Percentiles rank a stretch among this genome's conserved stretches.
Conservation (phyloP, 305 asterid species). For the Fraxinus xanthoxyloides region DNA sequence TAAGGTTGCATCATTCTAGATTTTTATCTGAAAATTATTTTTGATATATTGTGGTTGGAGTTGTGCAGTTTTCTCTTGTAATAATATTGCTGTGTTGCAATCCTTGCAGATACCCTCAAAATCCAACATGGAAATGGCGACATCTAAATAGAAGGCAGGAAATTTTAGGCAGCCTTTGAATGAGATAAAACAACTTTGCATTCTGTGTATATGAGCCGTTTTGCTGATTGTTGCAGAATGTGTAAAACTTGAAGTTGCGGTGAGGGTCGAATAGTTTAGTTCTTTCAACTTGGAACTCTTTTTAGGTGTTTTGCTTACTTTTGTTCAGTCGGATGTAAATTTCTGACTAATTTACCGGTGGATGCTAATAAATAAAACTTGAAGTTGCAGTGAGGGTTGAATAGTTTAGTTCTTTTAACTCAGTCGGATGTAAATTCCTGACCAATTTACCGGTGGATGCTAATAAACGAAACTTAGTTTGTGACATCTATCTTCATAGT, state of each 20-base stretch:
- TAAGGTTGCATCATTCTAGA: background rate
- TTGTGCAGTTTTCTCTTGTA: background rate
- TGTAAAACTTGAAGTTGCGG: conserved; percentile 5
- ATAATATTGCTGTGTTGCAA: background rate
- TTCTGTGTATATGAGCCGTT: background rate
- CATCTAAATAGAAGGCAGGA: conserved; percentile 16
- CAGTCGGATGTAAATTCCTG: background rate
- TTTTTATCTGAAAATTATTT: background rate
- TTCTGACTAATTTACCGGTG: background rate
- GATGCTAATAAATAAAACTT: background rate
- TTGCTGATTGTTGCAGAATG: background rate
- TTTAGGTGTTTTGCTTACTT: background rate
- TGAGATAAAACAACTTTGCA: background rate
- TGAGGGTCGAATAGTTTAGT: background rate
- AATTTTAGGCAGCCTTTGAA: background rate
- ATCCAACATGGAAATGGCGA: conserved; percentile 27
- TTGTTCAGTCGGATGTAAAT: background rate
- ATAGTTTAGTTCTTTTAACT: background rate
- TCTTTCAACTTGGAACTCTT: background rate
- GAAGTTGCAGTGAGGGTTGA: conserved; percentile 1
- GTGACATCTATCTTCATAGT: background rate
- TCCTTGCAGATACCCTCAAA: conserved; percentile 38
- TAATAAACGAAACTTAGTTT: background rate
- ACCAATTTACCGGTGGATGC: background rate
- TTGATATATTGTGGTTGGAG: background rate